Evolutionary conservation across 2,329 filamentous ascomycete species (phyloP), one percentile per base, ranked within the genome.

Genomic region (Aspergillus costaricaensis): DNA sequence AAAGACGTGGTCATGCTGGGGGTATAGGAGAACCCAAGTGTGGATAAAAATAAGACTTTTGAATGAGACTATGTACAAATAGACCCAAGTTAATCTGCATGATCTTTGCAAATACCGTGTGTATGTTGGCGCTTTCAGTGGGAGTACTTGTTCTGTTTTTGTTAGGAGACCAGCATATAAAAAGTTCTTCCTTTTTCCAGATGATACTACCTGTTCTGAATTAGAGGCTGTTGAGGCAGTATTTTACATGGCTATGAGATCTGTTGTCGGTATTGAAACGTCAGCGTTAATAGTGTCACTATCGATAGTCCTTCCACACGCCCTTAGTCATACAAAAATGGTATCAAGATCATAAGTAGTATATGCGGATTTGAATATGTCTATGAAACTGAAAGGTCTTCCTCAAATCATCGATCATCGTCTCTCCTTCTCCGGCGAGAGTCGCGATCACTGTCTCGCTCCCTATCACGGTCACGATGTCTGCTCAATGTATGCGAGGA

Each of bases 1-100:
- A 73, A 77, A 63, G 76, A 79, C 67, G 70, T 77, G 23, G 67
- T 76, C 59, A 79, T 79, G 76, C 60, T 77, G 54, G 76, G 69
- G 41, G 62, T 77, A 68, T 51, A 56, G 21, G 39, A 60, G 17
- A 47, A 23, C 2, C n/a, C 21, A 27, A 39, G 21, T 19, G 12
- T 21, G 38, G 52, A 55, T 19, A 41, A 14, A 21, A 52, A 41
- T 3, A 19, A 41, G 14, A 50, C 38, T 25, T 23, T 19, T 61
- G 43, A 61, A 62, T 53, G 64, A 62, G 53, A 54, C 62, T 55
- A 66, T 65, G 62, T 68, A 67, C 50, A 64, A 58, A 63, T 64
- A 63, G 61, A 65, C 57, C 32, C 59, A 56, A 60, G 51, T 21
- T 43, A 49, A 57, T 49, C 59, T 63, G 54, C 56, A 54, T 55